These are phyloP conservation scores for Mortierella claussenii DNA, from an alignment of 192 early-diverging fungal species.

Conservation along the genomic window DNA sequence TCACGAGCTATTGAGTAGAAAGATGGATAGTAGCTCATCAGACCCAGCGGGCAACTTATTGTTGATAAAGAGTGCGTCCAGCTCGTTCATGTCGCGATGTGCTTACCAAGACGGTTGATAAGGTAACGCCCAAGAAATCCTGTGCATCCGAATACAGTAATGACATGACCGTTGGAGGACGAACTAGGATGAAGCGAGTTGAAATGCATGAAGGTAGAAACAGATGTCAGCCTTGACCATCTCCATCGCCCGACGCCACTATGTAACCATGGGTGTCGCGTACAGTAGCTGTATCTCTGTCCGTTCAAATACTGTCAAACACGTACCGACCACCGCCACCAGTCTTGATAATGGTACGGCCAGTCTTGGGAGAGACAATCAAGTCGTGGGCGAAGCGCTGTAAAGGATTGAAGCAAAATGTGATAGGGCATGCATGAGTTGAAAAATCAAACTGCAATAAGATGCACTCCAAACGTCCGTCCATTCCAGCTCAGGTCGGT, in stretches of 20 bases:
- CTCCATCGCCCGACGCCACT: too few relatives aligned
- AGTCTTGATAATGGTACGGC: conserved; percentile 67
- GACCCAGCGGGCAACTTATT: not conserved
- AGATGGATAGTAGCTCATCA: not conserved
- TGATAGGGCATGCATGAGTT: not conserved
- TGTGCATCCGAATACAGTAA: conserved; percentile 96
- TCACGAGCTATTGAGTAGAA: conserved; percentile 67
- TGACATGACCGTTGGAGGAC: conserved; percentile 85
- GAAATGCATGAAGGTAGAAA: too few relatives aligned
- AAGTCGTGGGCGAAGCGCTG: conserved; percentile 66
- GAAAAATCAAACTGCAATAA: not conserved
- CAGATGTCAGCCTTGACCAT: too few relatives aligned
- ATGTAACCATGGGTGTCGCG: too few relatives aligned
- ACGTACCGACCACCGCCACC: conserved; percentile 75
- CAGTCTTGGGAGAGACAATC: conserved; percentile 63
- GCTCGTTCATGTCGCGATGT: not conserved
- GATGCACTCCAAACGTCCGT: too few relatives aligned
- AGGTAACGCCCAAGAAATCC: conserved; percentile 96
- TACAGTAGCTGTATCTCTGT: too few relatives aligned
- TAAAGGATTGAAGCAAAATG: not conserved
- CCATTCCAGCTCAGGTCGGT: not conserved
- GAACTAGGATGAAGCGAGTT: too few relatives aligned
- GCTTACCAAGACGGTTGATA: conserved; percentile 87
- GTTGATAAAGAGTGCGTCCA: too few relatives aligned
- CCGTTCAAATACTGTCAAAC: not conserved